Conservation (phyloP, 306 rosid genomes). For the Sphenostylis stenocarpa region DNA sequence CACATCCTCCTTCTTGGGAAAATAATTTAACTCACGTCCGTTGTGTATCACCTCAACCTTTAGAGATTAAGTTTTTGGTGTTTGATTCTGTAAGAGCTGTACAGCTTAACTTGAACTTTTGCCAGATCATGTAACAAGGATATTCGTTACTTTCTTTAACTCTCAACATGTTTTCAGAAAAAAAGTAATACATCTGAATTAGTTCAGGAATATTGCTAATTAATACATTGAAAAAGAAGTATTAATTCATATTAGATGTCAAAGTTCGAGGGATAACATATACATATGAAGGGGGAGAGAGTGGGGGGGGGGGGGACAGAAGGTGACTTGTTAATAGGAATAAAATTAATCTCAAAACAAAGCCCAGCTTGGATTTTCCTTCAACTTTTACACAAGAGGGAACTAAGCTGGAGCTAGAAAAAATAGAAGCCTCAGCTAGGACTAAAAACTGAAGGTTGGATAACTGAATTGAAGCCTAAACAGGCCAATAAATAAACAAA, state of each 20-base stretch:
- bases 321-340: background rate
- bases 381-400: background rate
- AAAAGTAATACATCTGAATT: background rate
- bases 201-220: background rate
- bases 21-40: background rate
- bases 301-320: background rate
- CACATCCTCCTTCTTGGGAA: background rate
- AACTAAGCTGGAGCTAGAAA: background rate
- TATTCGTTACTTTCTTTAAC: background rate
- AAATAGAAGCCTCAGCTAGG: conserved; percentile 5
- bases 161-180: background rate
- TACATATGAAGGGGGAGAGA: background rate
- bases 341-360: background rate
- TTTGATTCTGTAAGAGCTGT: background rate
- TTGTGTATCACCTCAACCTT: conserved; percentile 7
- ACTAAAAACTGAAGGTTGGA: background rate
- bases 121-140: background rate
- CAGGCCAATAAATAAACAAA: background rate
- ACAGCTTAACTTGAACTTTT: background rate
- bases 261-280: background rate
- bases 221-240: background rate
- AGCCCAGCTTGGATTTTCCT: background rate
- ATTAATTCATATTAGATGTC: background rate
- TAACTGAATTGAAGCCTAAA: background rate
- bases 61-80: background rate